phyloP scores from a whole-genome alignment of 345 rosid species.

The Erysimum cheiranthoides region DNA sequence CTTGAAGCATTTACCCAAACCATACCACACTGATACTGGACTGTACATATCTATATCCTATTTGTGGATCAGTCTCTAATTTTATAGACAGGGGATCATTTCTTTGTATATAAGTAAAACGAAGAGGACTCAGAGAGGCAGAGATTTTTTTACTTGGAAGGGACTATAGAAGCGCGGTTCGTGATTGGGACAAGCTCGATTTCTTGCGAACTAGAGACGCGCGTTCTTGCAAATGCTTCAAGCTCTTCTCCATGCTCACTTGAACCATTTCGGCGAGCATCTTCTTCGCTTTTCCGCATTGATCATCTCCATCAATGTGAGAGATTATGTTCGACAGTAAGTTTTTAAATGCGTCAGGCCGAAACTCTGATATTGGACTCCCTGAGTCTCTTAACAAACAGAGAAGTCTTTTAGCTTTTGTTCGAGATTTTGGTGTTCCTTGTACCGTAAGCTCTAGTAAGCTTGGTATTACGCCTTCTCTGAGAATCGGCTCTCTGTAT shows the following conservation, averaged over 20 bases:
- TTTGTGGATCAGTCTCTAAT: neutral
- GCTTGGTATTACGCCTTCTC: constrained; percentile 96
- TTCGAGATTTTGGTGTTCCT: constrained; percentile 81
- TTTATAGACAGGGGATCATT: neutral
- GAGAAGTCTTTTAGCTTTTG: constrained; percentile 71
- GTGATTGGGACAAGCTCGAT: neutral
- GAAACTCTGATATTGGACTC: constrained; percentile 66
- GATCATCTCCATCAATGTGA: constrained; percentile 89
- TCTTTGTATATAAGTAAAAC: neutral
- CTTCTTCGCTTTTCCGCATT: constrained; percentile 81
- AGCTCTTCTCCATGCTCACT: constrained; percentile 93
- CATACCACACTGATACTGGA: too few relatives aligned
- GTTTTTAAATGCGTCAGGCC: constrained; percentile 78
- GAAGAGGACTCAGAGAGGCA: neutral
- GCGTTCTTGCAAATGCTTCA: constrained; percentile 85
- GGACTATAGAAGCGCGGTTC: neutral
- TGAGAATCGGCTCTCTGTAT: constrained; percentile 85
- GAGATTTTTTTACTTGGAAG: neutral
- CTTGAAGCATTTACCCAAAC: too few relatives aligned
- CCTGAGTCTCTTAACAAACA: constrained; percentile 73
- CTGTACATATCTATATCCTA: neutral
- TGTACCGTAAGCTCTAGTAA: constrained; percentile 91
- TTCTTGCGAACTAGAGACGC: constrained; percentile 37
- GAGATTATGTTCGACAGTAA: constrained; percentile 85
- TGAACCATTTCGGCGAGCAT: constrained; percentile 97